Conservation (phyloP, 2,329 filamentous ascomycete species). For the Lasiodiplodia theobromae region DNA sequence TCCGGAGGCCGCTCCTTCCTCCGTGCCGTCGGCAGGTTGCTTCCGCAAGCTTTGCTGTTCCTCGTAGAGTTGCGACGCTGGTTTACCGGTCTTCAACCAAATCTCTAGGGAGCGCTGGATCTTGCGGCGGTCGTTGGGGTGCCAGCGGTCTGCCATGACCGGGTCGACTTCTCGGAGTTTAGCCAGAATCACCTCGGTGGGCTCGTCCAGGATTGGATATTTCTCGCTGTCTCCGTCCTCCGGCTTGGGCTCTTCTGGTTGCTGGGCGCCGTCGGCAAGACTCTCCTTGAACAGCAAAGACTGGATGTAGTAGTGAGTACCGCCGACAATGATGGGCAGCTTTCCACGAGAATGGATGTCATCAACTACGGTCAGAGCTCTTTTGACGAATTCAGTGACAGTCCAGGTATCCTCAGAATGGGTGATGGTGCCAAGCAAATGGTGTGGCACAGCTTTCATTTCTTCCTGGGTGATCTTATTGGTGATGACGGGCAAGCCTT, state of each 20-base stretch:
- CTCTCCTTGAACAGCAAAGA: constrained; percentile 82
- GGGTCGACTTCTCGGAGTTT: constrained; percentile 84
- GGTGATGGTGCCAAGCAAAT: constrained; percentile 81
- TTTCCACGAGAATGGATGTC: constrained; percentile 81
- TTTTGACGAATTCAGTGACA: constrained; percentile 76
- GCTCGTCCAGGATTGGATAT: constrained; percentile 74
- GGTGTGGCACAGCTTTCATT: constrained; percentile 81
- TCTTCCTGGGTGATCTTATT: constrained; percentile 86
- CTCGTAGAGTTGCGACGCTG: constrained; percentile 84
- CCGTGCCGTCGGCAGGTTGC: constrained; percentile 27
- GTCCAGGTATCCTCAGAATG: constrained; percentile 83
- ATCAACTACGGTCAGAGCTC: constrained; percentile 72
- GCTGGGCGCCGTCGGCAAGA: constrained; percentile 50
- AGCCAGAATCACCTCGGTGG: constrained; percentile 74
- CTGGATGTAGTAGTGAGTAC: constrained; percentile 95
- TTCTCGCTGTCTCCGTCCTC: not conserved
- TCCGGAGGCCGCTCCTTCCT: not conserved
- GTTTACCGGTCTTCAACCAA: constrained; percentile 80
- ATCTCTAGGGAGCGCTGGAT: constrained; percentile 91
- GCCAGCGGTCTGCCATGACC: constrained; percentile 88
- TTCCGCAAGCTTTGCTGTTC: constrained; percentile 65
- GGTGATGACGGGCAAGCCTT: constrained; percentile 89
- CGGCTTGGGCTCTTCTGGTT: constrained; percentile 30
- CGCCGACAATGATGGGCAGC: constrained; percentile 89
- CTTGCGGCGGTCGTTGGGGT: constrained; percentile 90